These are phyloP conservation scores for Teunomyces barrocoloradensis DNA, from an alignment of 805 yeast species.

Conservation along the genomic window DNA sequence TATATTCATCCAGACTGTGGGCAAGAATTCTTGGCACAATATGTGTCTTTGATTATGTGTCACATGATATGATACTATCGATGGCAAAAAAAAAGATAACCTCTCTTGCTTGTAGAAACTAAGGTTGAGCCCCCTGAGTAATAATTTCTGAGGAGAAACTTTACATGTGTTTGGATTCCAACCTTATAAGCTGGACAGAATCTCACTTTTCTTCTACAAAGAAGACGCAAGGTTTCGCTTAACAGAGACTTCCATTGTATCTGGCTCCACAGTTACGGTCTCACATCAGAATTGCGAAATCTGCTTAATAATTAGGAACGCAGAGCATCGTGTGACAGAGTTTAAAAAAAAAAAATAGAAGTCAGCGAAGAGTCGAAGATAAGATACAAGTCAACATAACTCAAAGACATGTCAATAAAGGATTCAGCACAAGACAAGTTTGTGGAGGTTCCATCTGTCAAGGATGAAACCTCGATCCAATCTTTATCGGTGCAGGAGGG, in stretches of 20 bases:
- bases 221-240: no score
- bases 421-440: neutral
- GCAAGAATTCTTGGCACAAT: neutral
- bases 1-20: no score
- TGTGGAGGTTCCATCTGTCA: neutral
- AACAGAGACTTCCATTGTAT: no score
- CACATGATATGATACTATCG: slow-evolving; percentile 1
- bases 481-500: slow-evolving; percentile 6
- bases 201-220: no score
- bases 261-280: no score
- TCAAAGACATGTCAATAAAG: neutral
- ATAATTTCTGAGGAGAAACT: no score
- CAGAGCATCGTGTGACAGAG: no score
- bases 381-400: neutral
- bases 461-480: neutral
- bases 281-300: no score
- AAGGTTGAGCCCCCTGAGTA: no score
- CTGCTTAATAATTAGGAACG: no score
- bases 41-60: neutral
- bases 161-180: no score
- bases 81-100: neutral
- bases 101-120: neutral
- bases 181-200: no score
- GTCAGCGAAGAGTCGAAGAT: neutral
- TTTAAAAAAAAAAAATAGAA: neutral